Conservation (phyloP, 2,329 filamentous ascomycete species). For the Sordariomycetes sp. region DNA sequence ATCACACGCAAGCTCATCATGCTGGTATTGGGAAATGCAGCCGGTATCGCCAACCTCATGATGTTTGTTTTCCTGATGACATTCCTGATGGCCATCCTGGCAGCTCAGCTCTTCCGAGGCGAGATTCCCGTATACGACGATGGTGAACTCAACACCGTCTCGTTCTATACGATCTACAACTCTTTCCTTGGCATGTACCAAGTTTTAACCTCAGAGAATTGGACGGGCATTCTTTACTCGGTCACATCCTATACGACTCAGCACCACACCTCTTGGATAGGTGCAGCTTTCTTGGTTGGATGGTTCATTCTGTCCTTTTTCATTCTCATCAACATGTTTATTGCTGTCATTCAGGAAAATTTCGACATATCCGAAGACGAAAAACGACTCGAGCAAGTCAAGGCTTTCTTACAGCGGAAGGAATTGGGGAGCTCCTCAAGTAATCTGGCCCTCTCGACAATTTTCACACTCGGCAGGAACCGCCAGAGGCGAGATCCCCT, state of each 20-base stretch:
- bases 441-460: conserved; percentile 68
- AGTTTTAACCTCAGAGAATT: conserved; percentile 90
- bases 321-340: conserved; percentile 98
- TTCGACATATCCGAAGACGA: conserved; percentile 98
- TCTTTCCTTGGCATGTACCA: conserved; percentile 98
- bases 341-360: conserved; percentile 99
- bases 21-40: conserved; percentile 81
- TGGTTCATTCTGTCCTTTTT: conserved; percentile 97
- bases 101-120: conserved; percentile 84
- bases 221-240: conserved; percentile 81
- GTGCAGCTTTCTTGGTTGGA: conserved; percentile 78
- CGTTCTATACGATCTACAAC: conserved; percentile 89
- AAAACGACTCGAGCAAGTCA: conserved; percentile 93
- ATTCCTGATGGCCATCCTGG: conserved; percentile 88
- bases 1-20: conserved; percentile 81
- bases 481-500: conserved; percentile 66
- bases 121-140: conserved; percentile 61
- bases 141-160: conserved; percentile 58
- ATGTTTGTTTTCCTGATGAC: conserved; percentile 94
- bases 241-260: conserved; percentile 60
- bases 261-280: conserved; percentile 80
- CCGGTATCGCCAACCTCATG: conserved; percentile 89
- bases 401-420: conserved; percentile 85
- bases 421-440: conserved; percentile 65
- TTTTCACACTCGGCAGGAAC: conserved; percentile 55